A percentile compares a stretch with the other conserved stretches of the same genome.
phyloP scores from a whole-genome alignment of 495 filamentous ascomycete species.

The Cercophora sp. region DNA sequence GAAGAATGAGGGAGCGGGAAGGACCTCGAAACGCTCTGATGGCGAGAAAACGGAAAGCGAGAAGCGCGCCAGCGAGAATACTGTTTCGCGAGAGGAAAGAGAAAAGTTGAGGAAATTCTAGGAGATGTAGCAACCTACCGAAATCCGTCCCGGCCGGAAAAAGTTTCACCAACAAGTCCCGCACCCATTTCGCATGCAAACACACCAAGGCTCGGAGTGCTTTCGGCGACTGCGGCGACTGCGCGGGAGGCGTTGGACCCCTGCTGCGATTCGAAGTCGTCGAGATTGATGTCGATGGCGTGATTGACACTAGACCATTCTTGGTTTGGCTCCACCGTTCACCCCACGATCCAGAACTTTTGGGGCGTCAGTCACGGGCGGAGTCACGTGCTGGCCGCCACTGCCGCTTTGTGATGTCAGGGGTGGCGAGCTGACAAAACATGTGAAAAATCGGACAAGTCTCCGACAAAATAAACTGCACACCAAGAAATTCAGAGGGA shows the following conservation, averaged over 20 bases:
- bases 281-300: slow-evolving; percentile 12
- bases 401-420: too few species aligned
- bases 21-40: slow-evolving; percentile 22
- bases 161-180: slow-evolving; percentile 2
- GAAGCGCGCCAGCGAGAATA: slow-evolving; percentile 22
- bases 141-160: slow-evolving; percentile 8
- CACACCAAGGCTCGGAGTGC: not conserved
- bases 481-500: too few species aligned
- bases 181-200: not conserved
- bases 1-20: slow-evolving; percentile 15
- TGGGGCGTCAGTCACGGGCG: slow-evolving; percentile 11
- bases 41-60: slow-evolving; percentile 21
- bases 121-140: slow-evolving; percentile 2
- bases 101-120: not conserved
- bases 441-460: too few species aligned
- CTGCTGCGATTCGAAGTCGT: slow-evolving; percentile 9
- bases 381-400: not conserved
- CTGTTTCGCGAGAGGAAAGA: not conserved
- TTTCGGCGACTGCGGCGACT: not conserved
- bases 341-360: not conserved
- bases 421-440: too few species aligned
- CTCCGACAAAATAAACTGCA: too few species aligned
- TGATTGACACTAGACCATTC: slow-evolving; percentile 16
- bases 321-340: too few species aligned
- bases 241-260: slow-evolving; percentile 6